A percentile compares a stretch with the other conserved stretches of the same genome.
Conservation (phyloP, 2,329 filamentous ascomycete species). For the Verticillium longisporum region DNA sequence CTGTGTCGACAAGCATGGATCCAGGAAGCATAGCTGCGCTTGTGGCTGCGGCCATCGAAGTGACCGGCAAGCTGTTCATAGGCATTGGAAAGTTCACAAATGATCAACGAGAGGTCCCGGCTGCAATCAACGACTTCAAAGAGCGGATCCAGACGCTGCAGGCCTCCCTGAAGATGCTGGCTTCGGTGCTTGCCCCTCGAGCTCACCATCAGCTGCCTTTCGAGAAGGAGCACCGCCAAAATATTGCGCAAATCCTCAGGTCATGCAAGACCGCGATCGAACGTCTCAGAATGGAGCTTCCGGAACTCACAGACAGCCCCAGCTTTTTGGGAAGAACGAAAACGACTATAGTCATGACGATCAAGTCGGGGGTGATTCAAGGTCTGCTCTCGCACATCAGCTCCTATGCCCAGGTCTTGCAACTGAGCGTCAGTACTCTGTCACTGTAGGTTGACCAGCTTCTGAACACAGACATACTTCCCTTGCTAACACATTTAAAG, state of each 20-base stretch:
- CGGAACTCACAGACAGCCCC: conserved; percentile 12
- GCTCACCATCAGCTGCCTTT: conserved; percentile 11
- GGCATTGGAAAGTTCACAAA: conserved; percentile 15
- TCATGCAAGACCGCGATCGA: conserved; percentile 15
- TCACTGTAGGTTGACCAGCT: conserved; percentile 10
- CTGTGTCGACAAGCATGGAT: conserved; percentile 11
- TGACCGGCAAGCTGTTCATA: conserved; percentile 12
- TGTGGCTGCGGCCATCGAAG: conserved; percentile 11
- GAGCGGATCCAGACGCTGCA: conserved; percentile 15
- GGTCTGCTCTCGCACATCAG: conserved; percentile 15
- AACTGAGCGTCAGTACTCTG: conserved; percentile 19
- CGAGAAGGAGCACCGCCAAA: conserved; percentile 17
- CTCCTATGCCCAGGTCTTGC: conserved; percentile 17
- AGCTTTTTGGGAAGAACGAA: conserved; percentile 12
- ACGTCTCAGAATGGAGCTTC: conserved; percentile 13
- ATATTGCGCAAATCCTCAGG: conserved; percentile 15
- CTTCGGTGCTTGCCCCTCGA: conserved; percentile 11
- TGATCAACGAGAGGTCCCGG: conserved; percentile 9
- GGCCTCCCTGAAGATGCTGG: conserved; percentile 10
- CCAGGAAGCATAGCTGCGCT: conserved; percentile 14
- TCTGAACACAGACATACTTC: too few species aligned
- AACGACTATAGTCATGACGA: conserved; percentile 11
- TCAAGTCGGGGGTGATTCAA: conserved; percentile 15
- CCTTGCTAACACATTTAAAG: conserved; percentile 1
- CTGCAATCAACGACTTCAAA: conserved; percentile 15